Base-by-base conservation (phyloP, 2,329 filamentous ascomycete species). In the Colletotrichum kahawae region DNA sequence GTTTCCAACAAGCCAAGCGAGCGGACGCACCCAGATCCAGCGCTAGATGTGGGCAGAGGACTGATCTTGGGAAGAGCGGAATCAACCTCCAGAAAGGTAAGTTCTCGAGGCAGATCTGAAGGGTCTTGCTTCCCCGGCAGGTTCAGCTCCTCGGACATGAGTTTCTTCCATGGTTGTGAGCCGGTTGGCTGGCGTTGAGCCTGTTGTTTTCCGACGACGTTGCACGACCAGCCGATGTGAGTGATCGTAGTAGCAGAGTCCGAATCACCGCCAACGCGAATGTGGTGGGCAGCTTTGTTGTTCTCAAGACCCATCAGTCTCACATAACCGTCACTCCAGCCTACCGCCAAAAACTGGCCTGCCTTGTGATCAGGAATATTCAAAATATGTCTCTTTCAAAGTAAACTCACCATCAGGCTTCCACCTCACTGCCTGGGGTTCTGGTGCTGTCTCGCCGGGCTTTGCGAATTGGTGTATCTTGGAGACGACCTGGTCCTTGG, bases 301-400 rank as follows among this genome's bases (percentile, higher is more conserved):
- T 92, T 96, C 82, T 97, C 95, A 27, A 95, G 86, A 75, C 94
- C 94, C 82, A 96, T 90, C 43, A 98, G 85, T 73, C 95, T 92
- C 24, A 97, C 91, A 8, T 91, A 90, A 33, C 94, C 94, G 85
- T 98, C 95, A 78, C 91, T 95, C 92, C 95, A 98, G 60, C 92
- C 95, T 16, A 97, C 91, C 16, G 95, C 95, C 70, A 98, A 89
- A 56, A 95, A 92, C 77, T 95, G 93, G 10, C 93, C 93, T 93
- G 33, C 21, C n/a, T 21, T 12, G 7, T n/a, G 6, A 43, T 77
- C 36, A 77, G 43, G 6, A 14, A 57, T 9, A n/a, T 62, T 7
- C 1, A 24, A 24, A 24, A 14, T 14, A 18, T 29, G 21, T 63
- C 29, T 16, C 21, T 21, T 24, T 9, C n/a, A 29, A n/a, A 7